phyloP scores from a whole-genome alignment of 352 stramenopile species.

The Phytophthora megakarya region DNA sequence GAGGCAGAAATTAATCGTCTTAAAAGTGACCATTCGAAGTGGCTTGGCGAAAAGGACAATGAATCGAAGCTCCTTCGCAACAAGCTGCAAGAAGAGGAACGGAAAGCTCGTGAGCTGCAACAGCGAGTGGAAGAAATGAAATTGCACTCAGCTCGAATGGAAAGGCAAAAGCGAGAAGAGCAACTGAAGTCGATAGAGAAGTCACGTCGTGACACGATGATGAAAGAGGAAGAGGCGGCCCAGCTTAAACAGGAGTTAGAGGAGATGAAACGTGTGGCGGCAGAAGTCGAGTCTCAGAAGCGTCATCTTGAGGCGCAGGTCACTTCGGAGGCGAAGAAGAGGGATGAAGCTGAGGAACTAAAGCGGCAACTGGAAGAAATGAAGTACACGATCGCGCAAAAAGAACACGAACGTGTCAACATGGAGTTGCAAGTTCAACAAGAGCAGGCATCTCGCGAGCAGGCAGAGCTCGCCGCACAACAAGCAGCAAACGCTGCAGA shows the following conservation, averaged over 20 bases:
- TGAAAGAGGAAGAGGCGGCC: constrained; percentile 46
- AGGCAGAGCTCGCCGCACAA: constrained; percentile 64
- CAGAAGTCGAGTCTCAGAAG: constrained; percentile 46
- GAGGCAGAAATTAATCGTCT: constrained; percentile 73
- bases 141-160: constrained; percentile 39
- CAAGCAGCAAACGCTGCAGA: constrained; percentile 68
- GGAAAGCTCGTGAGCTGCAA: constrained; percentile 57
- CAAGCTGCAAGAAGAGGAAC: constrained; percentile 62
- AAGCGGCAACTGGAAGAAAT: constrained; percentile 53
- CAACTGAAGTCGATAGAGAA: constrained; percentile 43
- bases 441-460: constrained; percentile 57
- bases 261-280: constrained; percentile 52
- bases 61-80: constrained; percentile 74
- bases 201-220: constrained; percentile 42
- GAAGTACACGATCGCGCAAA: constrained; percentile 47
- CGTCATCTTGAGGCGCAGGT: constrained; percentile 42
- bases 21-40: constrained; percentile 66
- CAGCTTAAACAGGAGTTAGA: constrained; percentile 57
- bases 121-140: constrained; percentile 65
- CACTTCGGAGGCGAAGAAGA: constrained; percentile 42
- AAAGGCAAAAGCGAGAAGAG: constrained; percentile 52
- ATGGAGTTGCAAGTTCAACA: constrained; percentile 57
- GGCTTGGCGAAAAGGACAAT: constrained; percentile 61
- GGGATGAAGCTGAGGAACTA: constrained; percentile 43
- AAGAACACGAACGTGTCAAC: constrained; percentile 54